Conservation (phyloP, 2,329 filamentous ascomycete genomes). For the Waltergamsia citrina region DNA sequence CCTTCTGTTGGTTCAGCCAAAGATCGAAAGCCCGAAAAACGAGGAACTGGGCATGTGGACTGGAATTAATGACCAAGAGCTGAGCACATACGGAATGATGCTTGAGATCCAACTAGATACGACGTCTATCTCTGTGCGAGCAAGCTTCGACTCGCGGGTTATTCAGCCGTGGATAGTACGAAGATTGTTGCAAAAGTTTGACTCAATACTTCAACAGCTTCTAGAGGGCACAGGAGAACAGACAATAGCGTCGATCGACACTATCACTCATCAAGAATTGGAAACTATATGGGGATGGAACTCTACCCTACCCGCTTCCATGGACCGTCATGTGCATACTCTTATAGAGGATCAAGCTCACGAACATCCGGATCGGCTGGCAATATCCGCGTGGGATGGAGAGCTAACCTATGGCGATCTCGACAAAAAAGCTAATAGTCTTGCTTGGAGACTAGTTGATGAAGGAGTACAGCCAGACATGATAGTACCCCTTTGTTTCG, state of each 20-base stretch:
- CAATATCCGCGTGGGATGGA: constrained; percentile 34
- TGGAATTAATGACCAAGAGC: background rate
- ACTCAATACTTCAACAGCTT: too few species aligned
- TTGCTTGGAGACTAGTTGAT: constrained; percentile 6
- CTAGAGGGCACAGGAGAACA: too few species aligned
- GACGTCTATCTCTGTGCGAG: background rate
- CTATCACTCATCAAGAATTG: background rate
- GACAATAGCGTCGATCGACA: background rate
- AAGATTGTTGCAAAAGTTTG: background rate
- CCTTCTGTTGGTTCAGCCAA: constrained; percentile 16
- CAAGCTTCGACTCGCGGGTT: background rate
- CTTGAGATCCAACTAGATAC: background rate
- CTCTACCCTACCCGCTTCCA: too few species aligned
- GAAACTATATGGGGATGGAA: background rate
- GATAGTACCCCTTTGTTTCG: constrained; percentile 10
- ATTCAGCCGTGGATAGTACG: background rate
- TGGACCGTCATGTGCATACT: background rate
- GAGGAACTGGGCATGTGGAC: constrained; percentile 2
- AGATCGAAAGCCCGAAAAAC: background rate
- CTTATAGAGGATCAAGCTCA: background rate
- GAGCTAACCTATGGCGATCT: constrained; percentile 30
- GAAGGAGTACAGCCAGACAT: constrained; percentile 4
- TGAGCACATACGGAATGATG: background rate
- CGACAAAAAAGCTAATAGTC: constrained; percentile 3
- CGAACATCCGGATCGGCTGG: constrained; percentile 16